Percentiles rank a stretch among this genome's conserved stretches.
Evolutionary conservation across 1,139 yeast species (phyloP).

Genomic region (Candida dubliniensis): DNA sequence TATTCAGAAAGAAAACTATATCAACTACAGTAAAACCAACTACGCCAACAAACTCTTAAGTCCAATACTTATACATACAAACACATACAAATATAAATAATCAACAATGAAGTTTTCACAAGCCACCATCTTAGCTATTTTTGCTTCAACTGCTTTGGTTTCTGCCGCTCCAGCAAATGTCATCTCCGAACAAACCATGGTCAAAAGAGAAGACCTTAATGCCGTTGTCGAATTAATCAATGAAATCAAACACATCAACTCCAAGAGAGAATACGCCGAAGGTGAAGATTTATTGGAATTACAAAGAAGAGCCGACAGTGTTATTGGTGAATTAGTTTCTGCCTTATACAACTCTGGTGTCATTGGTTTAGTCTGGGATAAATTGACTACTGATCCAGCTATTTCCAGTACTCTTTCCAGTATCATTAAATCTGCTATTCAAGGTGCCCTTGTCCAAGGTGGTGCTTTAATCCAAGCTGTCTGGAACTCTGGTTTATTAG

Average conservation of each 20-base stretch:
- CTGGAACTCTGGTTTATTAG: conserved; percentile 46
- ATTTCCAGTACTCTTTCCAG: conserved; percentile 27
- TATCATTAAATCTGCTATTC: conserved; percentile 35
- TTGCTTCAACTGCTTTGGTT: conserved; percentile 41
- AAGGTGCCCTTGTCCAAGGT: conserved; percentile 41
- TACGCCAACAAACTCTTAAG: not conserved
- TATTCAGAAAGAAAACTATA: not conserved
- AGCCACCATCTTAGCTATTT: conserved; percentile 43
- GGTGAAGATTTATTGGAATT: conserved; percentile 30
- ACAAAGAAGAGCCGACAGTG: conserved; percentile 40
- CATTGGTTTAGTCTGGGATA: conserved; percentile 36
- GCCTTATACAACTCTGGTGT: conserved; percentile 45
- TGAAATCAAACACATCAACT: conserved; percentile 32
- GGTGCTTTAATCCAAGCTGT: conserved; percentile 45
- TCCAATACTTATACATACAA: not conserved
- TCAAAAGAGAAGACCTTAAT: conserved; percentile 38
- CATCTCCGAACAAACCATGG: conserved; percentile 22
- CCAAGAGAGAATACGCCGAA: conserved; percentile 36
- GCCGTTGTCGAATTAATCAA: conserved; percentile 35
- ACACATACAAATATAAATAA: conserved; percentile 1
- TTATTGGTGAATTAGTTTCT: conserved; percentile 36
- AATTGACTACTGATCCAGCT: conserved; percentile 34
- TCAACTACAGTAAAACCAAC: not conserved
- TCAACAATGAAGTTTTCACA: conserved; percentile 44
- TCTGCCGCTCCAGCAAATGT: conserved; percentile 41